Conservation (phyloP, 495 filamentous ascomycete species). For the Neurospora tetraspora region DNA sequence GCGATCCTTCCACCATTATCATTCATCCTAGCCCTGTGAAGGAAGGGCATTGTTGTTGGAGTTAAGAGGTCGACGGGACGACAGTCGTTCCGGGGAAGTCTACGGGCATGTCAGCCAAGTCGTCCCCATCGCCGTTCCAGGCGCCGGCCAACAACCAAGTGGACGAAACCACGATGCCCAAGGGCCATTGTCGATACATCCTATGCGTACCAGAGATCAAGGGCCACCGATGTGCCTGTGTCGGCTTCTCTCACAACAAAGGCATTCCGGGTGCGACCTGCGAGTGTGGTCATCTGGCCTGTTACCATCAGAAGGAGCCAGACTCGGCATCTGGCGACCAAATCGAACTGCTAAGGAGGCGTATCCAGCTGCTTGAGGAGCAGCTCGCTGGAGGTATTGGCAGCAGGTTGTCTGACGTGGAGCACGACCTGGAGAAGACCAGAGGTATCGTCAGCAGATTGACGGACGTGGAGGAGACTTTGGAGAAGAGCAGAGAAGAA, state of each 20-base stretch:
- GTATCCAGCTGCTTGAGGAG: conserved; percentile 37
- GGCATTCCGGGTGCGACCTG: conserved; percentile 40
- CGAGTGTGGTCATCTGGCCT: conserved; percentile 46
- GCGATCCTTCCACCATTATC: background rate
- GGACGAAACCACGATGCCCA: conserved; percentile 37
- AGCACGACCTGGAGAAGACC: conserved; percentile 25
- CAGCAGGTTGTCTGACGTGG: conserved; percentile 8
- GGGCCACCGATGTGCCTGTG: conserved; percentile 45
- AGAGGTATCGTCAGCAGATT: conserved; percentile 31
- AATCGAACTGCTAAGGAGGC: conserved; percentile 36
- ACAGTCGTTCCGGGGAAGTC: background rate
- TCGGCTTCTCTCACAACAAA: conserved; percentile 42
- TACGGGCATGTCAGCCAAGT: conserved; percentile 13
- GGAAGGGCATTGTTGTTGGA: background rate
- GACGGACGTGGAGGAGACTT: conserved; percentile 38
- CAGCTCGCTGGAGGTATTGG: conserved; percentile 28
- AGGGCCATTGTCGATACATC: conserved; percentile 47
- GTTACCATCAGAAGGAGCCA: conserved; percentile 38
- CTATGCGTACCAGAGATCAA: conserved; percentile 42
- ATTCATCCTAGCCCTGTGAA: background rate
- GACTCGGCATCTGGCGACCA: conserved; percentile 24
- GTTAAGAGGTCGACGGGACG: background rate
- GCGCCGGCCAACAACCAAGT: conserved; percentile 11
- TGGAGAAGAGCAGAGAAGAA: conserved; percentile 41
- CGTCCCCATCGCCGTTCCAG: conserved; percentile 25